Evolutionary conservation across 106 monocot species (phyloP).

Genomic region (Amphibolis antarctica): DNA sequence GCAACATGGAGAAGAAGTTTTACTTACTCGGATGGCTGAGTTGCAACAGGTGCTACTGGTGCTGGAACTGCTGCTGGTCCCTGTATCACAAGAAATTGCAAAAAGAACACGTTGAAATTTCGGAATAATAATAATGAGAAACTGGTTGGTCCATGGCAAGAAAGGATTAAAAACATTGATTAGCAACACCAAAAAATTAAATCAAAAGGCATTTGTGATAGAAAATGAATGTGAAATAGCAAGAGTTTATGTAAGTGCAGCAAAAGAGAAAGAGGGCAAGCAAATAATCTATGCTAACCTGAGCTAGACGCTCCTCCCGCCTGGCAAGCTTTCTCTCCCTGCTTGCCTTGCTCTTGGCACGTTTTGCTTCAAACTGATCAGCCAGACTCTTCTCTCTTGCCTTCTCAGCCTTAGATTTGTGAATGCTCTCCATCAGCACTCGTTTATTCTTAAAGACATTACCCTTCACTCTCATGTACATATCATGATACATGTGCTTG

Average conservation of each 20-base stretch:
- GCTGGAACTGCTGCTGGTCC: conserved; percentile 1
- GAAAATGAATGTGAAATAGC: neutral
- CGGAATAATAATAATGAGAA: neutral
- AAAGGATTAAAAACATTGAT: neutral
- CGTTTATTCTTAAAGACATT: conserved; percentile 26
- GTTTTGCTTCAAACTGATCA: conserved; percentile 17
- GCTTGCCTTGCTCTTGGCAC: conserved; percentile 21
- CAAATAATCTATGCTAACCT: neutral
- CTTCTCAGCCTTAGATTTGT: conserved; percentile 23
- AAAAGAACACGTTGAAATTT: neutral
- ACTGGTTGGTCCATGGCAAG: neutral
- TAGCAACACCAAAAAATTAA: too few relatives aligned
- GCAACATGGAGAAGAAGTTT: neutral
- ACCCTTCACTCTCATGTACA: conserved; percentile 25
- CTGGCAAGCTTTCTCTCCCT: conserved; percentile 5
- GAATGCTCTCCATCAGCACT: conserved; percentile 25
- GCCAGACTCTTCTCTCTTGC: conserved; percentile 15
- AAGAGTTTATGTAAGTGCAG: neutral
- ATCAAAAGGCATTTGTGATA: too few relatives aligned
- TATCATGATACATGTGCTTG: conserved; percentile 30
- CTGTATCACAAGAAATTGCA: neutral
- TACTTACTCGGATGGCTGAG: conserved; percentile 1
- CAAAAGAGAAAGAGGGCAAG: neutral
- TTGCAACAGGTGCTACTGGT: conserved; percentile 4
- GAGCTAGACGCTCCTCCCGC: conserved; percentile 6